Percentiles rank a stretch among this genome's conserved stretches.
Conservation (phyloP, 139 green algal species). For the Tetradesmus obliquus region DNA sequence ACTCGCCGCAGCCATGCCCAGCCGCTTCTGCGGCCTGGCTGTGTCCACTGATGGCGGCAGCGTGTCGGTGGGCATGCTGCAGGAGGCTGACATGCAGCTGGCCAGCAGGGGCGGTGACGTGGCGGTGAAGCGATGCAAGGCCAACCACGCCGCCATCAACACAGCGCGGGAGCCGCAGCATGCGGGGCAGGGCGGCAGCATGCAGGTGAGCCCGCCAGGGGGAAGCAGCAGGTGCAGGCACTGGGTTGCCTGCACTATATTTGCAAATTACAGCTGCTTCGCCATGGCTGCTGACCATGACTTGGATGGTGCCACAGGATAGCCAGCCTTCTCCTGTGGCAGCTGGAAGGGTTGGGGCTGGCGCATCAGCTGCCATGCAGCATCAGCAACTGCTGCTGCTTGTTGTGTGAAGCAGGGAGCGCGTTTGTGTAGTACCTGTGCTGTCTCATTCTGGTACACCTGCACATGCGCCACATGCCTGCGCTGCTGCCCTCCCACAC, state of each 20-base stretch:
- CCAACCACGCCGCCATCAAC: constrained; percentile 21
- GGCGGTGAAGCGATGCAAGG: neutral
- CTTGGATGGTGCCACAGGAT: neutral
- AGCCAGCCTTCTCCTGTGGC: neutral
- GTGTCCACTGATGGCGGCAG: constrained; percentile 31
- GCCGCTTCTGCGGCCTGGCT: constrained; percentile 32
- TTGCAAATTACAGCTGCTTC: neutral
- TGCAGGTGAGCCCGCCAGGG: neutral
- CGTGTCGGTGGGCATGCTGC: neutral
- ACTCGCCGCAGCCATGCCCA: constrained; percentile 10
- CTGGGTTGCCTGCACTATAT: too few relatives aligned
- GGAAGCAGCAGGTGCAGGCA: neutral
- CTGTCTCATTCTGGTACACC: too few relatives aligned
- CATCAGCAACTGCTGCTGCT: too few relatives aligned
- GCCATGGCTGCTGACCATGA: neutral
- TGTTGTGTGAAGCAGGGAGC: too few relatives aligned
- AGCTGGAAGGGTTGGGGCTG: neutral
- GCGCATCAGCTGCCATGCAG: neutral
- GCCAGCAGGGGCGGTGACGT: neutral
- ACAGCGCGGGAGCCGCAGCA: neutral
- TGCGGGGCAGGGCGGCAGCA: neutral
- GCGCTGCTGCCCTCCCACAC: neutral
- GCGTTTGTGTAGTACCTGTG: too few relatives aligned
- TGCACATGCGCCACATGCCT: too few relatives aligned
- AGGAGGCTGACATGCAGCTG: constrained; percentile 36